A percentile compares a stretch with the other conserved stretches of the same genome.
These are phyloP conservation scores for Blastobotrys chiropterorum DNA, from an alignment of 805 yeast species.

Conservation along the genomic window DNA sequence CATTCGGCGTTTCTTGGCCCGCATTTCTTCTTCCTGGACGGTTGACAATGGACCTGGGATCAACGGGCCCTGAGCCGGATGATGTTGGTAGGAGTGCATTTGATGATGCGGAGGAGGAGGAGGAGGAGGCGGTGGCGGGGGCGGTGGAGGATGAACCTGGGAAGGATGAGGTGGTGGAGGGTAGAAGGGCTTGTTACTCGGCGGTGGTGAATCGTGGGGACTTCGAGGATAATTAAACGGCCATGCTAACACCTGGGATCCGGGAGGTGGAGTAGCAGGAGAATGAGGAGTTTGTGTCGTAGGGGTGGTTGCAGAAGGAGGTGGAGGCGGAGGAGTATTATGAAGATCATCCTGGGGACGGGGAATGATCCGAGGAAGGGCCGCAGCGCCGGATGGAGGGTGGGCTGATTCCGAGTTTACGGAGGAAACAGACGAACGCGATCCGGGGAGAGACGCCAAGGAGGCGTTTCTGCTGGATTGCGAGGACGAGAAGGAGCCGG, in stretches of 20 bases:
- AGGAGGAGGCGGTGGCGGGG: background rate
- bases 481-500: too few relatives aligned
- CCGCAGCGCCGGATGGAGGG: too few relatives aligned
- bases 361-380: too few relatives aligned
- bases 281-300: background rate
- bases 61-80: too few relatives aligned
- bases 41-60: conserved; percentile 4
- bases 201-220: background rate
- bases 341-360: too few relatives aligned
- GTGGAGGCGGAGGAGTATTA: too few relatives aligned
- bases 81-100: background rate
- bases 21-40: background rate
- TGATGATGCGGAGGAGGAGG: background rate
- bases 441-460: too few relatives aligned
- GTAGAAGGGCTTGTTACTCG: background rate
- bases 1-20: conserved; percentile 20
- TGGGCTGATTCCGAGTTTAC: too few relatives aligned
- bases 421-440: too few relatives aligned
- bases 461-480: too few relatives aligned
- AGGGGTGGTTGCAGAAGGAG: too few relatives aligned
- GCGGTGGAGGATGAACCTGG: background rate
- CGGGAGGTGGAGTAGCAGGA: conserved; percentile 5
- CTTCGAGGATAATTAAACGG: background rate
- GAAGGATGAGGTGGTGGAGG: background rate
- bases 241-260: background rate